Conservation (phyloP, 805 yeast species). For the Pichia nanzhaoensis region DNA sequence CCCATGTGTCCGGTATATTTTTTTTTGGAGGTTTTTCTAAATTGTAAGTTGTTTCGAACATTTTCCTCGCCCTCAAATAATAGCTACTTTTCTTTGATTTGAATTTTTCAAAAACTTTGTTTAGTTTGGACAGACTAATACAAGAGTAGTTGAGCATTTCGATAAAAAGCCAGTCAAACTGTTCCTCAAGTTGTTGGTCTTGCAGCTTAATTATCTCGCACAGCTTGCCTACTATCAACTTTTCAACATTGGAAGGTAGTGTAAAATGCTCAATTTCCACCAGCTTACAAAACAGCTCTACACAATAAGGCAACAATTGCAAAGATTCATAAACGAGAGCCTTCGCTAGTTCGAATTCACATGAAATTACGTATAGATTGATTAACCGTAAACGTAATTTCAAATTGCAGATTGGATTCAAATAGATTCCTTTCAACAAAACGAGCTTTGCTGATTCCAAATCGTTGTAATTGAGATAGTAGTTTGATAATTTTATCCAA, state of each 20-base stretch:
- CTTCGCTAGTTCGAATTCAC: conserved; percentile 34
- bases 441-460: conserved; percentile 34
- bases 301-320: conserved; percentile 28
- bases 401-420: conserved; percentile 25
- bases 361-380: conserved; percentile 37
- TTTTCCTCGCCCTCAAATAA: conserved; percentile 24
- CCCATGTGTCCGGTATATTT: conserved; percentile 2
- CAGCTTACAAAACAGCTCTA: conserved; percentile 37
- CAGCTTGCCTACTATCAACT: conserved; percentile 6
- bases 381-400: conserved; percentile 34
- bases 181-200: conserved; percentile 18
- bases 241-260: conserved; percentile 20
- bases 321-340: conserved; percentile 23
- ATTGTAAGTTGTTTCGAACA: conserved; percentile 15
- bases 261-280: conserved; percentile 33
- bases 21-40: conserved; percentile 4
- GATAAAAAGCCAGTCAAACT: conserved; percentile 32
- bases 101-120: conserved; percentile 23
- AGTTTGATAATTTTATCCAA: conserved; percentile 47
- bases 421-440: conserved; percentile 32
- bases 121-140: conserved; percentile 18
- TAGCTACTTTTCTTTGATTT: conserved; percentile 14
- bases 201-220: conserved; percentile 1
- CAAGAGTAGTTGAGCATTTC: conserved; percentile 27
- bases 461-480: conserved; percentile 27